Evolutionary conservation across 805 yeast species (phyloP).

Genomic region (Naumovozyma castellii): DNA sequence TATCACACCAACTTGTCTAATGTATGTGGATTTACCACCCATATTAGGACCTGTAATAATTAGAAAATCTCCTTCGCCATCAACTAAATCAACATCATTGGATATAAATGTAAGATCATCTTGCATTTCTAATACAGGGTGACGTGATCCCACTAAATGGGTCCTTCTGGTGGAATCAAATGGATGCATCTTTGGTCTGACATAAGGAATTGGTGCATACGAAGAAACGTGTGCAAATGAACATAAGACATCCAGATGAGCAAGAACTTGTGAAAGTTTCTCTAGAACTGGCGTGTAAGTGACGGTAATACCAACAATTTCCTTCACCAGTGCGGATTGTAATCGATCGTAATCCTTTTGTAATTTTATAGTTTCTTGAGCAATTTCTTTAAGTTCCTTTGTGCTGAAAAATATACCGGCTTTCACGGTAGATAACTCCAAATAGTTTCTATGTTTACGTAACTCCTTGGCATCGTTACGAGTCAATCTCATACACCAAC

Average conservation of each 20-base stretch:
- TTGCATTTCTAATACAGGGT: conserved; percentile 89
- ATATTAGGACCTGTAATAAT: conserved; percentile 94
- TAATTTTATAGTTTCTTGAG: conserved; percentile 48
- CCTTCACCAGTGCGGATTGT: conserved; percentile 71
- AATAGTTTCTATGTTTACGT: conserved; percentile 47
- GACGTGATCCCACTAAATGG: conserved; percentile 67
- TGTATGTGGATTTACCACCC: conserved; percentile 96
- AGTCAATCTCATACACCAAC: conserved; percentile 92
- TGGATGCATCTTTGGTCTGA: conserved; percentile 60
- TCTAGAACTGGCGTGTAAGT: conserved; percentile 76
- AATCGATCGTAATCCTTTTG: conserved; percentile 61
- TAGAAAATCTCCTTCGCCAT: conserved; percentile 53
- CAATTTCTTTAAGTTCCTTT: conserved; percentile 45
- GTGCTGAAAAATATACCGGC: conserved; percentile 94
- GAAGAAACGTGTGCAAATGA: conserved; percentile 80
- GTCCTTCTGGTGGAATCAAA: conserved; percentile 41
- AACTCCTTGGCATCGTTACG: conserved; percentile 78
- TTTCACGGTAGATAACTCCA: conserved; percentile 82
- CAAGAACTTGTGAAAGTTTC: conserved; percentile 51
- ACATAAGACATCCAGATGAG: conserved; percentile 73
- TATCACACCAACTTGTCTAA: conserved; percentile 81
- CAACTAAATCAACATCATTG: conserved; percentile 67
- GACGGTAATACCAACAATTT: conserved; percentile 69
- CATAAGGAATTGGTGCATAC: conserved; percentile 74
- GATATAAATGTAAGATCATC: conserved; percentile 86